Base-by-base conservation (phyloP, 2,329 filamentous ascomycete species). In the Albophoma yamanashiensis region DNA sequence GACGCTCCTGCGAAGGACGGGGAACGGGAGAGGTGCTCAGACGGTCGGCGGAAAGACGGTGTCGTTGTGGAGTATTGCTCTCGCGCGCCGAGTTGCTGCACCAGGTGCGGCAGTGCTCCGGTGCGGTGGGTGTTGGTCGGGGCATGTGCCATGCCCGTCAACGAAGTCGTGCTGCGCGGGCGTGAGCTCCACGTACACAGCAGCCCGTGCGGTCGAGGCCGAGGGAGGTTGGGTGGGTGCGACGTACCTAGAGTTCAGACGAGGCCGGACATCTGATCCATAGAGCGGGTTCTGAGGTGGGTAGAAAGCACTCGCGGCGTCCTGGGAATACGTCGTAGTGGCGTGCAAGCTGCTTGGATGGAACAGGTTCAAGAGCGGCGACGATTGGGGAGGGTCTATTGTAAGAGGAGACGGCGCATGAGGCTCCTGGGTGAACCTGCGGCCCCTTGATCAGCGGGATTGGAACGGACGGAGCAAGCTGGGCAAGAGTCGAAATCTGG, bases 121-220 rank as follows among this genome's bases (percentile, higher is more conserved):
- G 78, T 74, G 68, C 81, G 68, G 65, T 70, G 68, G 56, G 66
- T 67, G 62, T 68, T 69, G 60, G 67, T 78, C 70, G 80, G 81
- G 73, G 76, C 75, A 78, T 83, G 80, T 76, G 80, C 78, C 80
- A 85, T 84, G 68, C 79, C 80, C 75, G 78, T 75, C 62, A 79
- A 76, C 59, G 81, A 74, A 60, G 74, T 76, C 70, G 73, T 81
- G 74, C 75, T 82, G 68, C 72, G 67, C 58, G 56, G 47, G 58
- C 62, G 62, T 65, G 69, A 60, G 58, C 55, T 45, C 34, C 25
- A 7, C 45, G 25, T 31, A 14, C 45, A 20, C 25, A 27, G 45
- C 45, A 17, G 25, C 25, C 45, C 7, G 14, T 50, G 25, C 15
- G 20, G 45, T 31, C 25, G 15, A 34, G 45, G 47, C 27, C 27